phyloP scores from a whole-genome alignment of 2,329 filamentous ascomycete species.

The Hypomyces perniciosus region DNA sequence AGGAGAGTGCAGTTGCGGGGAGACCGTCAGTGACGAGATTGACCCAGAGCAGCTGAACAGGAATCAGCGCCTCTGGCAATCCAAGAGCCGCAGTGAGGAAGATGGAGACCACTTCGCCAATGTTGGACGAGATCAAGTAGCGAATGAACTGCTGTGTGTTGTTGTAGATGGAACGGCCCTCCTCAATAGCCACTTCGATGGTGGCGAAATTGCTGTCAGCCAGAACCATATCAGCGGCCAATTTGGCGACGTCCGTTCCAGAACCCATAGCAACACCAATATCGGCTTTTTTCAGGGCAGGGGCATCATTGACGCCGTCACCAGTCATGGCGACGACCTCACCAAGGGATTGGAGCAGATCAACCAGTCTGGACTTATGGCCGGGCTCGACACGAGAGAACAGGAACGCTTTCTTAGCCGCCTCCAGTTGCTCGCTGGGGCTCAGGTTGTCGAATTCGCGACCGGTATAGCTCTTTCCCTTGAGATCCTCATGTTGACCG shows the following conservation, averaged over 20 bases:
- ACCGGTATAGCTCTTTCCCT: slow-evolving; percentile 90
- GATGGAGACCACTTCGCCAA: slow-evolving; percentile 97
- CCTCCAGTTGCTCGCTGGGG: slow-evolving; percentile 72
- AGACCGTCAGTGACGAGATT: slow-evolving; percentile 97
- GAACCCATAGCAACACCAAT: slow-evolving; percentile 99
- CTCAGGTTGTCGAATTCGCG: slow-evolving; percentile 87
- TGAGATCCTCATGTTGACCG: slow-evolving; percentile 70
- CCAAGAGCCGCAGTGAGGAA: slow-evolving; percentile 94
- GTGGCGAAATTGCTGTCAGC: slow-evolving; percentile 99
- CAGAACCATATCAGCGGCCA: slow-evolving; percentile 97
- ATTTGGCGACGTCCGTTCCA: slow-evolving; percentile 92
- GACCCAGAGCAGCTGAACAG: slow-evolving; percentile 96
- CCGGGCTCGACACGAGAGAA: slow-evolving; percentile 94
- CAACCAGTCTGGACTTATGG: slow-evolving; percentile 97
- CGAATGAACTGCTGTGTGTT: slow-evolving; percentile 99
- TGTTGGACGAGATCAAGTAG: slow-evolving; percentile 98
- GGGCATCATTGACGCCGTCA: slow-evolving; percentile 96
- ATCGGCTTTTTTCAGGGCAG: slow-evolving; percentile 95
- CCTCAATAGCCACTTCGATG: slow-evolving; percentile 91
- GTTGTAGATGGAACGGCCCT: slow-evolving; percentile 97
- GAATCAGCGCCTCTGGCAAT: slow-evolving; percentile 95
- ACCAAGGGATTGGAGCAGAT: slow-evolving; percentile 84
- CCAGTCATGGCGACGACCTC: slow-evolving; percentile 99
- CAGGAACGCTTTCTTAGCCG: slow-evolving; percentile 77
- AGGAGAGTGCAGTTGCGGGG: slow-evolving; percentile 90